phyloP scores from a whole-genome alignment of 306 rosid species.

The Alnus glutinosa region DNA sequence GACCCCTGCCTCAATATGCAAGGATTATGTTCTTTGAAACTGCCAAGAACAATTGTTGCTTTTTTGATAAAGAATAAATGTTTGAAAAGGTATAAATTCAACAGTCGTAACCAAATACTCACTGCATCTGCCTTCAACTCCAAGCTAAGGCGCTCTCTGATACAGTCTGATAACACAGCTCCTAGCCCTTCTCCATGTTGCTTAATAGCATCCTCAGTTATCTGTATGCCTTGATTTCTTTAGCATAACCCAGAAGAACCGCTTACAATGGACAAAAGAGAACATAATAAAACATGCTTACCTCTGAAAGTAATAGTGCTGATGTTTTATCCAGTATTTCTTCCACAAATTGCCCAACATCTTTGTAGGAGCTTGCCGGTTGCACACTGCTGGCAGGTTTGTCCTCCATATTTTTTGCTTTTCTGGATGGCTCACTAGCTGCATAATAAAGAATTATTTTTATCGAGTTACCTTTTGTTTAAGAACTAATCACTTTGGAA shows the following conservation, averaged over 20 bases:
- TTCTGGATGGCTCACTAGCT: conserved; percentile 50
- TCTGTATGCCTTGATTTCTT: conserved; percentile 46
- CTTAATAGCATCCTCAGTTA: conserved; percentile 57
- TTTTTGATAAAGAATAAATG: neutral
- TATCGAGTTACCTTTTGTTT: neutral
- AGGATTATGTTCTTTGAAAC: neutral
- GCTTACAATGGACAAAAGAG: conserved; percentile 20
- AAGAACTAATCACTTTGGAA: neutral
- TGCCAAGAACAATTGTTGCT: neutral
- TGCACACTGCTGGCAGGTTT: conserved; percentile 42
- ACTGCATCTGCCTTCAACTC: conserved; percentile 79
- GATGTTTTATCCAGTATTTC: conserved; percentile 77
- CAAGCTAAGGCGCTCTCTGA: conserved; percentile 56
- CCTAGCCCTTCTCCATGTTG: conserved; percentile 68
- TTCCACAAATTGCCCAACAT: conserved; percentile 72
- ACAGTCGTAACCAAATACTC: conserved; percentile 42
- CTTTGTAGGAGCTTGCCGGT: conserved; percentile 41
- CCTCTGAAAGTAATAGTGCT: conserved; percentile 71
- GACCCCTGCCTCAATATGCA: conserved; percentile 1
- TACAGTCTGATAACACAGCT: conserved; percentile 51
- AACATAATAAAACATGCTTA: conserved; percentile 13
- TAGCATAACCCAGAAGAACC: conserved; percentile 13
- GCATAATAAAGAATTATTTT: conserved; percentile 31
- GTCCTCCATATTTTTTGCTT: conserved; percentile 45
- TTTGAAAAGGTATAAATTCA: neutral